phyloP scores from a whole-genome alignment of 768 basidiomycete species.

The Hemileccinum impolitum region DNA sequence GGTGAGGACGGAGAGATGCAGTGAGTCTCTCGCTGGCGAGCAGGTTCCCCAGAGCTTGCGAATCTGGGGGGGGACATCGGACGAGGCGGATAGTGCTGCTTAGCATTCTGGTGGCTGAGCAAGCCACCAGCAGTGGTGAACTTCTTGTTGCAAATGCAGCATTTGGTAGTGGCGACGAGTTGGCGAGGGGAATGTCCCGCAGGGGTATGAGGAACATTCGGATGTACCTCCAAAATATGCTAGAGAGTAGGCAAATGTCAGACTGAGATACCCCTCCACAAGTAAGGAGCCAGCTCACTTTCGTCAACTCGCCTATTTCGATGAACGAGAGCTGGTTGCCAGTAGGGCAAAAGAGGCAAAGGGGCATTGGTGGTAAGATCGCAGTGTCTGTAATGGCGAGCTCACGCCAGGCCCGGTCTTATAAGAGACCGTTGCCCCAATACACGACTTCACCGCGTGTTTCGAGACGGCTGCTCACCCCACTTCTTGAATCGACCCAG shows the following conservation, averaged over 20 bases:
- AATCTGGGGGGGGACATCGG: conserved; percentile 3
- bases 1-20: background rate
- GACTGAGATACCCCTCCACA: background rate
- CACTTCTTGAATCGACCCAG: conserved; percentile 20
- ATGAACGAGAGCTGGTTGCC: conserved; percentile 22
- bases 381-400: conserved; percentile 12
- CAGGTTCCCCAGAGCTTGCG: background rate
- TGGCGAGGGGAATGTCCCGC: conserved; percentile 1
- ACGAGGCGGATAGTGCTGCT: conserved; percentile 17
- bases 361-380: conserved; percentile 21
- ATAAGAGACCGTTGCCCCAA: conserved; percentile 31
- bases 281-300: conserved; percentile 9
- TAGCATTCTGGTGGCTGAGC: conserved; percentile 21
- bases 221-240: conserved; percentile 23
- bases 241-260: conserved; percentile 8
- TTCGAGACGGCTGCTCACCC: conserved; percentile 25
- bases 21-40: conserved; percentile 3
- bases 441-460: conserved; percentile 33
- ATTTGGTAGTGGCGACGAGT: conserved; percentile 12
- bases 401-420: conserved; percentile 20
- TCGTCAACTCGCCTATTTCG: conserved; percentile 15
- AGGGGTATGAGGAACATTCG: conserved; percentile 2
- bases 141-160: conserved; percentile 26
- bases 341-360: conserved; percentile 23
- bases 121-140: conserved; percentile 19